Base-by-base conservation (phyloP, 345 rosid genomes). In the Carallia pectinifolia region DNA sequence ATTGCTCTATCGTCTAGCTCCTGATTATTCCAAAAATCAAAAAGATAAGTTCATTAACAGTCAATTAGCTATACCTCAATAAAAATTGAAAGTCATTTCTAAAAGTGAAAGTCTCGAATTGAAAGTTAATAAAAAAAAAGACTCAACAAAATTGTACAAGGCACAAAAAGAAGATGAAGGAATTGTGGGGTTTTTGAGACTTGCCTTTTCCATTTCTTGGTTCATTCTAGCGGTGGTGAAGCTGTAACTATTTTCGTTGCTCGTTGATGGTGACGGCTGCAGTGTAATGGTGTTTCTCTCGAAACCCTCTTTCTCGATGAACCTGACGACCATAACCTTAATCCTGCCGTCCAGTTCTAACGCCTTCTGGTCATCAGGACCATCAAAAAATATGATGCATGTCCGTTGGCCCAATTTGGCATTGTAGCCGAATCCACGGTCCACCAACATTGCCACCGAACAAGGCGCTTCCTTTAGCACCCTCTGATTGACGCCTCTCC, bases 1-100 rank as follows among this genome's bases (percentile, higher is more conserved):
- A 89, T 4, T 5, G 79, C 85, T 2, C 39, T 76, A 37, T 89
- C 90, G 31, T 92, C 93, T 30, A 68, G 34, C 56, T 90, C 93
- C 95, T 90, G 79, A 9, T 5, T 73, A 60, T 15, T 60, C 23
- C 23, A 23, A 23, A 53, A 58, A 54, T 1, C 0, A 50, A 33
- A 29, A 8, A 23, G 29, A 18, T 34, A 27, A 0, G 30, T 12
- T 6, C 9, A 6, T n/a, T 16, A 65, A 12, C 1, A 29, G 15
- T 12, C 19, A 9, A 23, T 54, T 23, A 23, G 23, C 23, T 23
- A 23, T 23, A 23, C 23, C 23, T 23, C 23, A 23, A 23, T 23
- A 23, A 23, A 23, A 23, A 23, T 23, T 23, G 23, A 23, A 23
- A 23, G 23, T 23, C 23, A 23, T 23, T 23, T 23, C 23, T 23